Conservation (phyloP, 441 rosid species). For the Populus trichocarpa region DNA sequence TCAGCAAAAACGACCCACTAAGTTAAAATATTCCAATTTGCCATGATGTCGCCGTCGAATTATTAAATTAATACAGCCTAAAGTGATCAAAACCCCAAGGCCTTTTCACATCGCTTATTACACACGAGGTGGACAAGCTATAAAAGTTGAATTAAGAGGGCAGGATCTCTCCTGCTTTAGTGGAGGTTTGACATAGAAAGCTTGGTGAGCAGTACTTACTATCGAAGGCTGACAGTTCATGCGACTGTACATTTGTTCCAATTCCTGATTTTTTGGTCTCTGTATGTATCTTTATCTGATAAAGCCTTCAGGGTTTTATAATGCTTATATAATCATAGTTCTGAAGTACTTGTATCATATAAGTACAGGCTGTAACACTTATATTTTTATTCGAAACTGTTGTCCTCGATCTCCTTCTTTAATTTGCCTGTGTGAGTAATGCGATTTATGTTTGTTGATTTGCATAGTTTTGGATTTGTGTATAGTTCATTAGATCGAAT, state of each 20-base stretch:
- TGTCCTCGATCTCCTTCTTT: not conserved
- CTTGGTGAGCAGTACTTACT: not conserved
- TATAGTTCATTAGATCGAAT: too few species aligned
- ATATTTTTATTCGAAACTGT: too few species aligned
- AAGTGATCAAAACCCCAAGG: not conserved
- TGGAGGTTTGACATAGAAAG: not conserved
- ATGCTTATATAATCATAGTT: too few species aligned
- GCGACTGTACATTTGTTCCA: not conserved
- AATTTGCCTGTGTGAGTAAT: not conserved
- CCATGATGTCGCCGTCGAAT: not conserved
- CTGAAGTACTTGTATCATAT: not conserved
- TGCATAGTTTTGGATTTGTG: not conserved
- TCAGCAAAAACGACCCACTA: conserved; percentile 1
- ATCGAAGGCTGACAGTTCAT: not conserved
- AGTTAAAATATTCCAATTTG: not conserved
- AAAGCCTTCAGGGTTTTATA: not conserved
- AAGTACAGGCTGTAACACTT: not conserved
- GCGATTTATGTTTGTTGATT: not conserved
- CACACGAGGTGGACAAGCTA: not conserved
- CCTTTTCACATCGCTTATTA: not conserved
- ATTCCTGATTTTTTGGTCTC: not conserved
- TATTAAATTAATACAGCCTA: not conserved
- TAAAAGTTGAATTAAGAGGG: not conserved
- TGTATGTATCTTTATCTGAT: not conserved
- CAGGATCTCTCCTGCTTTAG: not conserved